phyloP scores from a whole-genome alignment of 176 grass and related monocot genomes.

The Lolium perenne region DNA sequence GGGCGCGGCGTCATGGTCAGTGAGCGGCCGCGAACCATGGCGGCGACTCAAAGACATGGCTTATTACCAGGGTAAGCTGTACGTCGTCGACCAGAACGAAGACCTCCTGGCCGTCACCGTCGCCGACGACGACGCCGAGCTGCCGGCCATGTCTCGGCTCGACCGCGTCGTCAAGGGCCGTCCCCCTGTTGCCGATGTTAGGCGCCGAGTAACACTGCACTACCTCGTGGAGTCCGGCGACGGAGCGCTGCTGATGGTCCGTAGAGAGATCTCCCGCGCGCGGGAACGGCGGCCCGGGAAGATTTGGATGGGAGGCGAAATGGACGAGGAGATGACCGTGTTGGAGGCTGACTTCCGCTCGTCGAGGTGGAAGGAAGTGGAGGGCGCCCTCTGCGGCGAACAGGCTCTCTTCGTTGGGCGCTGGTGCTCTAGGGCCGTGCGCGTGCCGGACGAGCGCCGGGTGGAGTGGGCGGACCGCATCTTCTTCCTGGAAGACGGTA shows the following conservation, averaged over 20 bases:
- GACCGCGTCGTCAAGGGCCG: not conserved
- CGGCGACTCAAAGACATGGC: constrained; percentile 9
- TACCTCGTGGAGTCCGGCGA: constrained; percentile 1
- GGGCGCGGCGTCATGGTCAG: constrained; percentile 2
- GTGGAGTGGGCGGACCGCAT: not conserved
- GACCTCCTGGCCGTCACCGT: constrained; percentile 16
- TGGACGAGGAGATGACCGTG: constrained; percentile 18
- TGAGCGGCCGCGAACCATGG: not conserved
- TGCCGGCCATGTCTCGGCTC: not conserved
- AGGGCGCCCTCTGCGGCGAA: not conserved
- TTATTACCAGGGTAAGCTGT: not conserved
- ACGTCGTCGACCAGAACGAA: constrained; percentile 20
- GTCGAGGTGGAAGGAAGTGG: constrained; percentile 11
- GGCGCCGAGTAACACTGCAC: constrained; percentile 1
- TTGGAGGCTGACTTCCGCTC: constrained; percentile 12
- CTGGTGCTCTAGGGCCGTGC: constrained; percentile 21
- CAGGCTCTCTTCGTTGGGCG: constrained; percentile 1
- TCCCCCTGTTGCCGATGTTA: not conserved
- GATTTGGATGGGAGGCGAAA: not conserved
- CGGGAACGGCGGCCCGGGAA: not conserved
- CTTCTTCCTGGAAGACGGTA: constrained; percentile 27
- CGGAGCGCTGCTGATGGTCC: constrained; percentile 5
- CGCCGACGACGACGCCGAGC: not conserved
- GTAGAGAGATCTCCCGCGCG: not conserved
- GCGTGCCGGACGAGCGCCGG: constrained; percentile 1